These are phyloP conservation scores for Heritiera littoralis DNA, from an alignment of 345 rosid genomes.

Conservation along the genomic window DNA sequence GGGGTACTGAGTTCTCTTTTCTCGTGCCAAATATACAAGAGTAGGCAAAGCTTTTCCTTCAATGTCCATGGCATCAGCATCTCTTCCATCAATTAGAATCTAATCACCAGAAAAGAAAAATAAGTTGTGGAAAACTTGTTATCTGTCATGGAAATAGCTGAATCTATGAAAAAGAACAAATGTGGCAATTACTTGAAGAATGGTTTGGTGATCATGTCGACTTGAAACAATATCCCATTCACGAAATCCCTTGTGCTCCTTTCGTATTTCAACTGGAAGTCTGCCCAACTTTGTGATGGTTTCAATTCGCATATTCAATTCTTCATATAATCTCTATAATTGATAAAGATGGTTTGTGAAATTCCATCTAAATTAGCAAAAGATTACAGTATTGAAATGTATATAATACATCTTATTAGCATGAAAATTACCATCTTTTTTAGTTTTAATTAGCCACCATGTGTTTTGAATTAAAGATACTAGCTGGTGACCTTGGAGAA, in stretches of 20 bases:
- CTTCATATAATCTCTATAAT: background rate
- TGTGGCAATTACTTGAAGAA: background rate
- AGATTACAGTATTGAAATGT: no score
- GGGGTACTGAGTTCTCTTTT: slow-evolving; percentile 6
- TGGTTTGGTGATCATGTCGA: background rate
- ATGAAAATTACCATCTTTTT: no score
- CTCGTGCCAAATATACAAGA: slow-evolving; percentile 8
- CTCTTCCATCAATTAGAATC: slow-evolving; percentile 17
- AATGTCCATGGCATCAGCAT: background rate
- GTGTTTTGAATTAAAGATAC: no score
- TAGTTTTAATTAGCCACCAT: no score
- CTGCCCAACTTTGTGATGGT: background rate
- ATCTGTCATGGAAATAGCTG: no score
- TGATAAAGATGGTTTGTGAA: no score
- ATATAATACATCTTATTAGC: no score
- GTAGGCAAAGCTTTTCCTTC: slow-evolving; percentile 12
- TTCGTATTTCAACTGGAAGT: background rate
- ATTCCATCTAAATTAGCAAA: no score
- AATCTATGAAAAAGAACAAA: background rate
- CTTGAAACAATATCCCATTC: background rate
- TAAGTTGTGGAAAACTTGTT: background rate
- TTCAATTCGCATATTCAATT: background rate
- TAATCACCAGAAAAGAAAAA: background rate
- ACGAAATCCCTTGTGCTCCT: background rate
- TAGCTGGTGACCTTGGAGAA: no score